Evolutionary conservation across 2,329 filamentous ascomycete species (phyloP), one percentile per base, ranked within the genome.

Genomic region (Whalleya microplaca): DNA sequence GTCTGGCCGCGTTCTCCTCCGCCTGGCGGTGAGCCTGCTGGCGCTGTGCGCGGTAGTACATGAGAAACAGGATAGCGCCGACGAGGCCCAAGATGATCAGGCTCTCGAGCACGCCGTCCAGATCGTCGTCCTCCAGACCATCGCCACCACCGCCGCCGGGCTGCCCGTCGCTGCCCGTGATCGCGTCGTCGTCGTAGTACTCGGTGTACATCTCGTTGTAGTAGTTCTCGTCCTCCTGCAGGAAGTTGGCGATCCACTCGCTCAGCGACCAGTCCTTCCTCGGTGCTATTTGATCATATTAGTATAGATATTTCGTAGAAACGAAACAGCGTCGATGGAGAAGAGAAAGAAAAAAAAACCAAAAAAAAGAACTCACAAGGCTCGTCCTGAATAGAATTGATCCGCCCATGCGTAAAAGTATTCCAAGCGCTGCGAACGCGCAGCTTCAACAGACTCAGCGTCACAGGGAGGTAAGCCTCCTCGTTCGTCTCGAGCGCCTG

Each of bases 401-500:
- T 85, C 19, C 88, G 85, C n/a, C 95, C 95, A 69, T 93, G 85
- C 0, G 92, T 96, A 61, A 98, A 78, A 0, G 89, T 92, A 66
- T 98, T 98, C 95, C 95, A 99, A 66, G 91, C 95, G 71, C 92
- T 96, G 57, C 93, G 85, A 50, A 89, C 77, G 10, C 94, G 83
- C 56, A 99, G 79, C 73, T 96, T 96, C 61, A 96, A 79, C 47
- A 99, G 78, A 61, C 92, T 94, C 27, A 99, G 77, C 10, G 92
- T 92, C 2, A 98, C 95, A 0, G 95, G 95, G 0, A 98, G 81
- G 71, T 98, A 98, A 0, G 95, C 93, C 74, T 99, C 96, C 47
- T 88, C 83, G 67, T 96, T 99, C 0, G 94, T 93, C 69, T 93
- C 91, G 27, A 97, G 78, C 1, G 95, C 94, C 58, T 95, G 84